Evolutionary conservation across 768 basidiomycete genomes (phyloP).

Genomic region (Pulveroboletus frians): DNA sequence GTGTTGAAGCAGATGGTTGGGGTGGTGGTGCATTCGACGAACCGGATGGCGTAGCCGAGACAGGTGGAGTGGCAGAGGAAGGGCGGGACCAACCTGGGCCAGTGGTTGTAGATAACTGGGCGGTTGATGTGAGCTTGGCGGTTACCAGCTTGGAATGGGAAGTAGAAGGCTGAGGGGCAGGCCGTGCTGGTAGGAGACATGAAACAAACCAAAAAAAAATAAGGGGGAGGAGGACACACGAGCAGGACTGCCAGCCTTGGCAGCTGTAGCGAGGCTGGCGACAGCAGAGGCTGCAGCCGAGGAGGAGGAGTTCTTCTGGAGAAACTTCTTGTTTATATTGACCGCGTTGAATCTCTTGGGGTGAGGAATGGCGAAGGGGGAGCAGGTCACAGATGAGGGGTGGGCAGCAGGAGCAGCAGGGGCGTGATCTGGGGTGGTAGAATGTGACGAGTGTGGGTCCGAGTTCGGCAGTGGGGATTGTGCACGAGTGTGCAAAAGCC

Average conservation of each 20-base stretch:
- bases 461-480: slow-evolving; percentile 15
- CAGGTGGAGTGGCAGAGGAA: slow-evolving; percentile 63
- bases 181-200: slow-evolving; percentile 46
- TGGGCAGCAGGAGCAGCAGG: slow-evolving; percentile 7
- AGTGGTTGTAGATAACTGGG: slow-evolving; percentile 51
- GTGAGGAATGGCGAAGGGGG: slow-evolving; percentile 39
- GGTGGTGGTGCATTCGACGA: slow-evolving; percentile 44
- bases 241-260: slow-evolving; percentile 48
- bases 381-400: slow-evolving; percentile 4
- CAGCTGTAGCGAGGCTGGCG: slow-evolving; percentile 34
- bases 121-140: slow-evolving; percentile 73
- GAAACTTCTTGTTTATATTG: slow-evolving; percentile 95
- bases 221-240: slow-evolving; percentile 39
- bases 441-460: slow-evolving; percentile 10
- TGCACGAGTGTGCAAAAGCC: slow-evolving; percentile 7
- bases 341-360: slow-evolving; percentile 85
- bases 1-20: slow-evolving; percentile 36
- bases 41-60: slow-evolving; percentile 44
- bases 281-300: slow-evolving; percentile 43
- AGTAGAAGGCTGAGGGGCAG: slow-evolving; percentile 45
- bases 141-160: slow-evolving; percentile 82
- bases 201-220: not conserved
- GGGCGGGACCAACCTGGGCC: slow-evolving; percentile 77
- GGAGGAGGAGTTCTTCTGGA: slow-evolving; percentile 78
- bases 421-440: slow-evolving; percentile 16